Evolutionary conservation across 2,329 filamentous ascomycete species (phyloP).

Genomic region (Calonectria multiphialidica): DNA sequence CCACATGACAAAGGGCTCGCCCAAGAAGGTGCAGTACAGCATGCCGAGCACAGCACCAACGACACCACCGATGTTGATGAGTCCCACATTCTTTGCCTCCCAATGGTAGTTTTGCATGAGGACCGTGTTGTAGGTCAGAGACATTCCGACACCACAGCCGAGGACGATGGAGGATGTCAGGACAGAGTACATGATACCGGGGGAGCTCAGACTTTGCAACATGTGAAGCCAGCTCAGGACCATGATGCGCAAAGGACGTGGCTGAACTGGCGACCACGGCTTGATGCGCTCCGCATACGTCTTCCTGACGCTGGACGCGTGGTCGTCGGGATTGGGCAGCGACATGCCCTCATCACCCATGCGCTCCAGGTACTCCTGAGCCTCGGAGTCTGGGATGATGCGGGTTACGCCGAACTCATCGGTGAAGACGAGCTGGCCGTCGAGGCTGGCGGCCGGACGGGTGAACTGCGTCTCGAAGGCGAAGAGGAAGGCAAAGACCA

Average conservation of each 20-base stretch:
- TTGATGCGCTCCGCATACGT: not conserved
- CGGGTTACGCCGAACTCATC: not conserved
- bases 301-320: not conserved
- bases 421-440: slow-evolving; percentile 7
- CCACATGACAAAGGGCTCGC: slow-evolving; percentile 3
- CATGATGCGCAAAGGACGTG: not conserved
- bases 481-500: slow-evolving; percentile 12
- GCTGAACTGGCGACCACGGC: not conserved
- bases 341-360: not conserved
- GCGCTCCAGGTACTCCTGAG: not conserved
- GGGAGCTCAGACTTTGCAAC: not conserved
- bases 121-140: slow-evolving; percentile 5
- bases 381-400: not conserved
- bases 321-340: not conserved
- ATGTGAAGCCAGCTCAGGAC: not conserved
- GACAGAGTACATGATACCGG: not conserved
- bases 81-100: not conserved
- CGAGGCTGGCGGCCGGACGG: slow-evolving; percentile 2
- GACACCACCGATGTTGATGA: not conserved
- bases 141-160: not conserved
- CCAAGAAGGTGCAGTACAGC: slow-evolving; percentile 4
- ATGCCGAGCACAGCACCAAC: not conserved
- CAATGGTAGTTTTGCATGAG: slow-evolving; percentile 2
- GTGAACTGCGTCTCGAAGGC: slow-evolving; percentile 16
- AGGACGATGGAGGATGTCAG: not conserved